Base-by-base conservation (phyloP, 805 yeast species). In the Torulaspora quercuum region DNA sequence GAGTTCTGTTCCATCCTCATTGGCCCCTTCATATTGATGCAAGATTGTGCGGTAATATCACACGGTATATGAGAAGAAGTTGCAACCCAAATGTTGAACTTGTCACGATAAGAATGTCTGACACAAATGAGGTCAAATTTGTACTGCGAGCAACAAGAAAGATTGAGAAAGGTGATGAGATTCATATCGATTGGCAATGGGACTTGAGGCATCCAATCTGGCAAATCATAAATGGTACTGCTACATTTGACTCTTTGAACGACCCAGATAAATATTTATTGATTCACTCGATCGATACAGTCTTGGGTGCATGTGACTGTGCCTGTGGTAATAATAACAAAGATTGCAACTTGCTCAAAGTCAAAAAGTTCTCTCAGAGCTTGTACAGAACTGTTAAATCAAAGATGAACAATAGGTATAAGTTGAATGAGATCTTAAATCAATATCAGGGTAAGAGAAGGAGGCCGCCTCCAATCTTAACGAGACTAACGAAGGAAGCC, bases 151-250 rank as follows among this genome's bases (percentile, higher is more conserved):
- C 95, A 0, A 59, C 70, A 1, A 70, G 67, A 31, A 74, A 75
- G 2, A 73, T 89, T 17, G 66, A 68, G 34, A 59, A 69, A 7
- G 87, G 78, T n/a, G 75, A 78, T 25, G 97, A 89, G 53, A 61
- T 90, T 13, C 72, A 89, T 0, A 59, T 87, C 7, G 75, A 79
- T 2, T 90, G 97, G 97, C 85, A 81, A 42, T 90, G 96, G 95
- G 95, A 88, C 53, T 55, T 61, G 3, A 45, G 65, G 11, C 95
- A 88, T 55, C 95, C 97, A 2, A 82, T 87, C 24, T 63, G 67
- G 35, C 69, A 70, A 45, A 61, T 82, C 37, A 66, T 73, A 16
- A 59, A 64, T 16, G 65, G 72, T n/a, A 57, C 64, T 18, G 45
- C 61, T 51, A 52, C 62, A 22, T 75, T 80, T 54, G 87, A 80